Evolutionary conservation across 2,329 filamentous ascomycete species (phyloP), one percentile per base, ranked within the genome.

Genomic region (Neonectria faginata): DNA sequence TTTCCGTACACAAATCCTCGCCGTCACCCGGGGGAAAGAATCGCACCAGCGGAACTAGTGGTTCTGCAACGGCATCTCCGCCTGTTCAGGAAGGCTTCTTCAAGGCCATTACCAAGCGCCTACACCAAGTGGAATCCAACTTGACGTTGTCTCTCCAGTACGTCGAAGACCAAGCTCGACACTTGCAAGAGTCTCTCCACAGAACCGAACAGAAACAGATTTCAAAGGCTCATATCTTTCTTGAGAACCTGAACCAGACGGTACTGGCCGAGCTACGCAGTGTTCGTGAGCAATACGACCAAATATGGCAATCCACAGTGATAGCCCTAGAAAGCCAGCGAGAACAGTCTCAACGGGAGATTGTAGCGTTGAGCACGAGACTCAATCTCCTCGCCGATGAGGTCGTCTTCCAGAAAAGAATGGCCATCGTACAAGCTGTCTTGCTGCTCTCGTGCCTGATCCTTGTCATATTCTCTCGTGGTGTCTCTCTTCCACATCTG

Each of bases 41-140:
- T 36, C 74, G 77, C 51, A 74, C 64, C 18, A 74, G 68, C 25
- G 73, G 71, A n/a, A 74, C 77, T 1, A 56, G 66, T 7, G 70
- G 70, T 9, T 70, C 75, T 6, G 58, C 76, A 3, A 54, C 72
- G 3, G 74, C 76, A 29, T 87, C 89, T 1, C 94, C 95, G 2
- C 94, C 94, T 0, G 96, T 97, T 1, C 96, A 99, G 78, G 96
- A 99, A 77, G 96, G 92, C 2, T 98, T 99, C 79, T 99, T 97
- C 86, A 98, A 98, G 78, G 93, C 94, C 4, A 91, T 98, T 9
- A 93, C 94, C 67, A 98, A 98, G 79, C 92, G 96, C 1, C 85
- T 99, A 5, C 92, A 95, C 69, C 90, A 94, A 72, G 89, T 98
- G 8, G 96, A 99, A 78, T 88, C 92, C 16, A 99, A 98, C 77